Conservation (phyloP, 139 green algal genomes). For the Coelastrella sp. region DNA sequence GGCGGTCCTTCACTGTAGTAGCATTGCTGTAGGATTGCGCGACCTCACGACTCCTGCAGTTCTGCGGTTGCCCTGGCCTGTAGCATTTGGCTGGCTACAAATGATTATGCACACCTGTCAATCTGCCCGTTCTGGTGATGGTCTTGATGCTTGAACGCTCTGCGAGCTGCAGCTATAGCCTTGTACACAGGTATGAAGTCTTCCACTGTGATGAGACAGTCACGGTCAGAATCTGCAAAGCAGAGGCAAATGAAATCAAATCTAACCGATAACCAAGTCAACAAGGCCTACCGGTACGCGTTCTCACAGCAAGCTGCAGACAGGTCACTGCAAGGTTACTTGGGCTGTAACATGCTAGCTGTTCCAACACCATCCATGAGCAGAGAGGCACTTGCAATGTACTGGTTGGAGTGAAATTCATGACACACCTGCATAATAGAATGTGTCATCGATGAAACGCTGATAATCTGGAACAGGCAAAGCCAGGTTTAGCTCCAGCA, state of each 20-base stretch:
- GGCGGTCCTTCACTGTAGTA: neutral
- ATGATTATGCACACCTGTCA: slow-evolving; percentile 28
- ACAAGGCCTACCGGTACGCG: too few relatives aligned
- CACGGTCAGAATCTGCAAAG: slow-evolving; percentile 33
- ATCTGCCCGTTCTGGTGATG: slow-evolving; percentile 52
- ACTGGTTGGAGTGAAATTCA: neutral
- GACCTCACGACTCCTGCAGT: too few relatives aligned
- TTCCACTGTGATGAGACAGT: neutral
- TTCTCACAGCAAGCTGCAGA: too few relatives aligned
- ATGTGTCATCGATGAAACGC: slow-evolving; percentile 18
- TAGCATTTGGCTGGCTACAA: neutral
- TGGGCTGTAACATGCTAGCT: too few relatives aligned
- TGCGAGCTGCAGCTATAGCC: slow-evolving; percentile 1
- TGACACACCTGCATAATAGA: slow-evolving; percentile 14
- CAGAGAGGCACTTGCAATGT: too few relatives aligned
- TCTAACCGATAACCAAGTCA: neutral
- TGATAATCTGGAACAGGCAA: slow-evolving; percentile 47
- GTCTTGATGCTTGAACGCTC: slow-evolving; percentile 45
- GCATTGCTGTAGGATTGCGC: too few relatives aligned
- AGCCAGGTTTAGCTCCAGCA: slow-evolving; percentile 49
- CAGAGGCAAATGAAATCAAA: neutral
- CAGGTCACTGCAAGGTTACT: too few relatives aligned
- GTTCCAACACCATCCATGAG: too few relatives aligned
- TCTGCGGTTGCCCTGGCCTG: neutral
- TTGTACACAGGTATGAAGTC: slow-evolving; percentile 48